phyloP scores from a whole-genome alignment of 1,284 basidiomycete genomes.

The Ustanciosporium gigantosporum region DNA sequence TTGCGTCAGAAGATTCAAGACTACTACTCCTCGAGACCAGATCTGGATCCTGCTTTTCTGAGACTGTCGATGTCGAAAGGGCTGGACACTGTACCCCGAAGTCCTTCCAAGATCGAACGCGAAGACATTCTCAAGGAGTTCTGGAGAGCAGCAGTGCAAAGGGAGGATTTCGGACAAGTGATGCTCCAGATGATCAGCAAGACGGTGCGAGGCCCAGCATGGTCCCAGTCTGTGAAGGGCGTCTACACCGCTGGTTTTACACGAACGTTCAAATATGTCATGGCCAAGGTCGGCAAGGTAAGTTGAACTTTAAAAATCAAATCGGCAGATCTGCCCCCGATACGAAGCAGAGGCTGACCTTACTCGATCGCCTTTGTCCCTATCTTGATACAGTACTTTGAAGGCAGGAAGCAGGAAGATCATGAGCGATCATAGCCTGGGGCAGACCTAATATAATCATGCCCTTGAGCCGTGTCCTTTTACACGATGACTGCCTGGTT shows the following conservation, averaged over 20 bases:
- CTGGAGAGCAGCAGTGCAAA: constrained; percentile 45
- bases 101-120: constrained; percentile 12
- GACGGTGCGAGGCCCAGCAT: constrained; percentile 51
- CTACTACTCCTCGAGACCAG: constrained; percentile 35
- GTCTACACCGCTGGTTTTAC: constrained; percentile 57
- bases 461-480: too few species aligned
- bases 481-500: too few species aligned
- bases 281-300: constrained; percentile 57
- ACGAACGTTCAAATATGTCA: constrained; percentile 48
- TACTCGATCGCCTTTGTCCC: too few species aligned
- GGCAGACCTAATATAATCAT: too few species aligned
- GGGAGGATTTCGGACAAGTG: constrained; percentile 41
- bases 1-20: constrained; percentile 45
- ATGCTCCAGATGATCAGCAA: constrained; percentile 39
- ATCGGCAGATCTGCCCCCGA: too few species aligned
- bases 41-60: constrained; percentile 45
- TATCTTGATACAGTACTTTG: constrained; percentile 27
- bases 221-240: constrained; percentile 57
- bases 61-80: constrained; percentile 45
- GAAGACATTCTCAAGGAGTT: constrained; percentile 35
- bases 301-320: too few species aligned
- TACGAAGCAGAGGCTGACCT: too few species aligned
- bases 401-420: constrained; percentile 25
- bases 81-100: constrained; percentile 19
- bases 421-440: too few species aligned